Conservation (phyloP, 2,329 filamentous ascomycete species). For the Apiospora malaysiana region DNA sequence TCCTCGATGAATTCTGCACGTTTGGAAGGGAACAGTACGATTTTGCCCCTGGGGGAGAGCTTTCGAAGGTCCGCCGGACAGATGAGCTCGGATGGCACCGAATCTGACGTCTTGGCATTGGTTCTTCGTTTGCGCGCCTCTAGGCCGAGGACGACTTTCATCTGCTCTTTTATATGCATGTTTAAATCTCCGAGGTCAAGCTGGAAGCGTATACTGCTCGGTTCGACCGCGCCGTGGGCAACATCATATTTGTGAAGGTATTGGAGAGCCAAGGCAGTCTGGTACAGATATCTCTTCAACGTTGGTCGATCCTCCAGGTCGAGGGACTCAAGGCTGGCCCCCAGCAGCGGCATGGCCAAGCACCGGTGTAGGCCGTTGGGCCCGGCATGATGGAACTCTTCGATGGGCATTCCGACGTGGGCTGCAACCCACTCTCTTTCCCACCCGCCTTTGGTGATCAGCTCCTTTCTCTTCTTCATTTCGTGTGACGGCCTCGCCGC, state of each 20-base stretch:
- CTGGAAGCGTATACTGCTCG: neutral
- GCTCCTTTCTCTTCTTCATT: neutral
- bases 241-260: neutral
- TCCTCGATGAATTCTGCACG: no score
- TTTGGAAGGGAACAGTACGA: neutral
- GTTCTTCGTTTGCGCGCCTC: neutral
- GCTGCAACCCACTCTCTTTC: neutral
- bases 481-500: neutral
- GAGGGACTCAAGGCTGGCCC: neutral
- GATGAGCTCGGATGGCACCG: neutral
- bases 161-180: neutral
- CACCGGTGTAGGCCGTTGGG: neutral
- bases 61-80: neutral
- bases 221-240: neutral
- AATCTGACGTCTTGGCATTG: no score
- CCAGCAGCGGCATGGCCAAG: neutral
- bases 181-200: neutral
- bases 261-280: neutral
- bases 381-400: neutral
- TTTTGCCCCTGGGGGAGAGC: neutral
- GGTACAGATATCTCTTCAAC: neutral
- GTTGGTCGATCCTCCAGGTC: neutral
- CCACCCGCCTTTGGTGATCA: neutral
- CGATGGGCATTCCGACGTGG: neutral
- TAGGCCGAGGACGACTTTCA: neutral